Base-by-base conservation (phyloP, 2,329 filamentous ascomycete genomes). In the Hypoxylon sp. region DNA sequence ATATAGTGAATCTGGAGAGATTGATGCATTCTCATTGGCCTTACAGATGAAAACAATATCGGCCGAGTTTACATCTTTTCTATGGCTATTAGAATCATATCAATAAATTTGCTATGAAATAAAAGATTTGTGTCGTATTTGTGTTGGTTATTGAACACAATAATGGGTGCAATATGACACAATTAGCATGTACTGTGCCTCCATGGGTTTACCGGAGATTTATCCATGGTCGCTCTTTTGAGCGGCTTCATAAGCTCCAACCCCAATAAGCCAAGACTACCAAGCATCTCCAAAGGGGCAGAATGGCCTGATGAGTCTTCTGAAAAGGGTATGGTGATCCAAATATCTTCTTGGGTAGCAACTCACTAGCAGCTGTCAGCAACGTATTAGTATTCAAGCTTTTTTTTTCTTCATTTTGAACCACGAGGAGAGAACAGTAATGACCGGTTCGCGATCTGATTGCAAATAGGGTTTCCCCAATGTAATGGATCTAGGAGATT, bases 251-350 rank as follows among this genome's bases (percentile, higher is more conserved):
- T 13, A 4, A 25, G 38, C 46, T 49, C 52, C 32, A 50, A 56
- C 23, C 38, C 64, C 55, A 50, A 52, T 46, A 25, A 58, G 64
- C 67, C 61, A 68, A 70, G 65, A 68, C 56, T 38, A 65, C 62
- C 55, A 70, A 65, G 61, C 60, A 56, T 70, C 60, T 59, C 38
- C 11, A 55, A 65, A 45, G 61, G 61, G 65, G 59, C 9, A 57
- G 52, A 63, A 53, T 70, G 68, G 65, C 25, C 65, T 68, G 68
- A 68, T 53, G 21, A 19, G 41, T 49, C 23, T 23, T 5, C 68
- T 58, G 28, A 36, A 68, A 66, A 38, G 41, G 57, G 60, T 21
- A 67, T 62, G 38, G 49, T 46, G 43, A 62, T 34, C 51, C 62
- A 60, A 43, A 30, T 45, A 21, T 36, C 34, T n/a, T 55, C 53